Evolutionary conservation across 2,329 filamentous ascomycete species (phyloP), one percentile per base, ranked within the genome.

Genomic region (Talaromyces sp.): DNA sequence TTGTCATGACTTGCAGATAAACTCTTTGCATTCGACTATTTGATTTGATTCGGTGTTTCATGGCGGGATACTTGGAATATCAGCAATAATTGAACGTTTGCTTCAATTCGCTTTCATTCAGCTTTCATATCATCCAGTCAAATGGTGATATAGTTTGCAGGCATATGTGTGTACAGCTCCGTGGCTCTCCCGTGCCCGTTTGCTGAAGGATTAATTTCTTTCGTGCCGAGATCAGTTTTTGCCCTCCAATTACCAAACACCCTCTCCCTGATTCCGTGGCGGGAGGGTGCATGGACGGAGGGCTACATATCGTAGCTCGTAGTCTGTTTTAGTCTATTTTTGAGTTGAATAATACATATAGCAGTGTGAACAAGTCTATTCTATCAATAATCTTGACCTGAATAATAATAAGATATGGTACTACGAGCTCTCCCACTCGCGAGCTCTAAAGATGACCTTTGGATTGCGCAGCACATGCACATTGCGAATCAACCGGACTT

Each of bases 401-500:
- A 32, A 32, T 33, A 55, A 32, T 56, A 25, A 27, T 19, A 39
- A 30, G 13, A 57, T 22, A 28, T 13, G n/a, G 55, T 55, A 54
- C 68, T 47, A 47, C 44, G 44, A 47, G 44, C n/a, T 47, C 51
- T 55, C 63, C 72, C 78, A 74, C 53, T 72, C 73, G 70, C 74
- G 62, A 72, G 88, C 87, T 65, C 80, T 78, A 76, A 92, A 88
- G 66, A 84, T 80, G 10, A 88, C 76, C 51, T 82, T 76, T 11
- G 93, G 93, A 63, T 85, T 75, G 58, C 86, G 80, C 72, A 97
- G 73, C 64, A 87, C 86, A 59, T 81, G 81, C 62, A 90, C 77
- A 72, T 93, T 92, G 67, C 91, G 83, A 58, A 96, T 88, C 47
- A 98, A 82, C 72, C 88, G 86, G 66, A 99, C 84, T 79, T 99